phyloP scores from a whole-genome alignment of 225 moss, liverwort and hornwort species.

The Marchantia paleacea region DNA sequence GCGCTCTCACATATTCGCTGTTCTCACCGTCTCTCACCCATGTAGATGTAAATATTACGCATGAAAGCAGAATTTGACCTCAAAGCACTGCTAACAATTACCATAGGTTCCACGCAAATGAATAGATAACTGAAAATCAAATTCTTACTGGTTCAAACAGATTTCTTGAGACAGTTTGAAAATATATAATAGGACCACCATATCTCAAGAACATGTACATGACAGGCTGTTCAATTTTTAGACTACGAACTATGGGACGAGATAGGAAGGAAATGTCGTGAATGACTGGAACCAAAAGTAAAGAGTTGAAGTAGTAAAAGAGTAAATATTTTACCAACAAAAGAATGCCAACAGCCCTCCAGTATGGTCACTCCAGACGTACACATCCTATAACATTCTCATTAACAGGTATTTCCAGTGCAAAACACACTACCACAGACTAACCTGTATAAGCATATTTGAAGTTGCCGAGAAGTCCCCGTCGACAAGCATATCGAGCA shows the following conservation, averaged over 20 bases:
- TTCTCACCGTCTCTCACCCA: not conserved
- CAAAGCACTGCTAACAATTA: not conserved
- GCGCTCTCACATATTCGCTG: not conserved
- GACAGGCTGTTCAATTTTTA: not conserved
- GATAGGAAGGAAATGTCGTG: not conserved
- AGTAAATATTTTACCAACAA: no score
- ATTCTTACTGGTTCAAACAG: not conserved
- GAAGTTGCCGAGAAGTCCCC: conserved; percentile 54
- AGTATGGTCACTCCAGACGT: no score
- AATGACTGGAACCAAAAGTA: not conserved
- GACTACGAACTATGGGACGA: not conserved
- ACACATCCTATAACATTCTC: no score
- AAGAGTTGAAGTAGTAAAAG: no score
- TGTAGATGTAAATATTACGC: not conserved
- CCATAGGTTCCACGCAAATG: not conserved
- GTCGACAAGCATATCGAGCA: conserved; percentile 76
- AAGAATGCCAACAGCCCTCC: no score
- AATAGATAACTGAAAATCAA: not conserved
- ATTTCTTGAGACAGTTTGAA: not conserved
- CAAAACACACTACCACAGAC: no score
- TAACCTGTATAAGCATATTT: conserved; percentile 71
- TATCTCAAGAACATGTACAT: not conserved
- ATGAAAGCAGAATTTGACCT: not conserved
- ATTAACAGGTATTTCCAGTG: no score
- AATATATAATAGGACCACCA: not conserved